Evolutionary conservation across 2,329 filamentous ascomycete species (phyloP).

Genomic region (Fonsecaea pugnacius): DNA sequence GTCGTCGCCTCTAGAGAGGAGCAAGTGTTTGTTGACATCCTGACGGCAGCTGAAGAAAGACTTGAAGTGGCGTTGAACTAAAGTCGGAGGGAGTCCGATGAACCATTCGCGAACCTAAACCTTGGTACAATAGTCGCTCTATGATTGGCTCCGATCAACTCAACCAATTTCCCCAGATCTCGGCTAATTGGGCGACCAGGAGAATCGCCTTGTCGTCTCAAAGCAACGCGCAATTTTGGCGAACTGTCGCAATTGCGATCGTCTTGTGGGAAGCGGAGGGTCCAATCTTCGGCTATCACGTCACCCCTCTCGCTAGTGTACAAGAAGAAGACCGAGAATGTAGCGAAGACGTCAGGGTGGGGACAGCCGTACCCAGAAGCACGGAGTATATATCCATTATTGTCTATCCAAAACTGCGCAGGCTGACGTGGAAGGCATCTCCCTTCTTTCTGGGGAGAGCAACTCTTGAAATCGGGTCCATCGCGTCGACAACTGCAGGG

Average conservation of each 20-base stretch:
- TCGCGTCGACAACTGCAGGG: not conserved
- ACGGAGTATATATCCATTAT: not conserved
- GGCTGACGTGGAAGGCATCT: not conserved
- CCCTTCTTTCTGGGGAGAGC: not conserved
- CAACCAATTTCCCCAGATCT: slow-evolving; percentile 7
- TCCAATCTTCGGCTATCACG: not conserved
- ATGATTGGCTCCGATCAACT: not conserved
- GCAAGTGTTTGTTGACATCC: not conserved
- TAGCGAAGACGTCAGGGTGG: not conserved
- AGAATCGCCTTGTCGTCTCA: not conserved
- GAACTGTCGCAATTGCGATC: slow-evolving; percentile 5
- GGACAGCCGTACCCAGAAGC: not conserved
- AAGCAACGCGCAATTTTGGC: not conserved
- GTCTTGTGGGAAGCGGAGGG: not conserved
- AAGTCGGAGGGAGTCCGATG: not conserved
- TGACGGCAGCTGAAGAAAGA: not conserved
- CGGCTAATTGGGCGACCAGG: not conserved
- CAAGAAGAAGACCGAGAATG: not conserved
- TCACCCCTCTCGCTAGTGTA: not conserved
- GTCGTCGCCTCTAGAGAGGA: not conserved
- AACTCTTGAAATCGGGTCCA: not conserved
- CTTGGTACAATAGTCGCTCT: not conserved
- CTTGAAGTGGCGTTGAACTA: slow-evolving; percentile 3
- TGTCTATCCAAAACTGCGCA: not conserved
- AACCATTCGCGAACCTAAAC: slow-evolving; percentile 1